Evolutionary conservation across 2,329 filamentous ascomycete genomes (phyloP), one percentile per base, ranked within the genome.

Genomic region (Phialocephala subalpina): DNA sequence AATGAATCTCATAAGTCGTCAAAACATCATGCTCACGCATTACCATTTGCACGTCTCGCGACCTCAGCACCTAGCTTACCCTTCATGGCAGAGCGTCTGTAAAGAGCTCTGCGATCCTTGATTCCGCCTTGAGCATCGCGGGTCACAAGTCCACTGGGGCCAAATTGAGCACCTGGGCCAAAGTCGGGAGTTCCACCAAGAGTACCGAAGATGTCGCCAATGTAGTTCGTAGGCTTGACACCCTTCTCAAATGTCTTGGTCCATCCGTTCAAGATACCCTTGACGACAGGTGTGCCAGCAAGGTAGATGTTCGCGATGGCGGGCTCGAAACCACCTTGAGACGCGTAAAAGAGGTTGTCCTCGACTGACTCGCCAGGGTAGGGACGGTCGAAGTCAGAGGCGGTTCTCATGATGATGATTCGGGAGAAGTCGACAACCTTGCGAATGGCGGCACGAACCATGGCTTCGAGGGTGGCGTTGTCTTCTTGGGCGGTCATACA

Each of bases 401-500:
- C 88, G 73, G 88, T 88, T 33, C 91, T 84, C 83, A 92, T 87
- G 65, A 92, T 78, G 62, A 93, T 89, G 68, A 91, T 83, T 2
- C 91, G 84, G 5, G 81, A 77, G 76, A 91, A 93, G 75, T 93
- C 91, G 3, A 89, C 84, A 4, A 87, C 73, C 2, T 85, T 83
- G 68, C 82, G 80, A 25, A 85, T 77, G 0, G 87, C 85, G 1
- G 84, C 84, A 14, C 90, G 84, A 22, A 92, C 77, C 33, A 93
- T 79, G 5, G 86, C 89, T 71, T 90, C 89, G 0, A 92, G 83
- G 0, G 85, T 86, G 0, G 90, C 90, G 72, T 89, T 92, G 74
- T 93, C 90, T 77, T 93, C 91, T 76, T 92, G 90, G 0, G 90
- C 90, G 1, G 85, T 90, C 78, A 89, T 87, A 79, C 90, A 92